Percentiles rank a stretch among this genome's conserved stretches.
Conservation (phyloP, 139 green algal species). For the Astrephomene gubernaculifera region DNA sequence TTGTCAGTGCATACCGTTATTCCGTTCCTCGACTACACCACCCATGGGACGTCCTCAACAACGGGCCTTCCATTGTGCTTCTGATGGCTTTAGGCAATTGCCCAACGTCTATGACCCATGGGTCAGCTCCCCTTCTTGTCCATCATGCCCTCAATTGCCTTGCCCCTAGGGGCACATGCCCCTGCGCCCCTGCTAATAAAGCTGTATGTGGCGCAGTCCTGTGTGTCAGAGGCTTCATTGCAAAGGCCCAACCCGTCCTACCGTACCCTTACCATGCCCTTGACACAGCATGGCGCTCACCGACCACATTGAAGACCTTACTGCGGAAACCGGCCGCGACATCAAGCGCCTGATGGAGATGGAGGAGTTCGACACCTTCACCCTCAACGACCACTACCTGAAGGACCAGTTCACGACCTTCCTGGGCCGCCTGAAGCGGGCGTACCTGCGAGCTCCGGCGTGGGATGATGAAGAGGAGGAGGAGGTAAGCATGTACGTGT, state of each 20-base stretch:
- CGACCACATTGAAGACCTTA: neutral
- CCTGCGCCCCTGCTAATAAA: neutral
- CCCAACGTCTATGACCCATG: too few relatives aligned
- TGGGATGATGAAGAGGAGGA: too few relatives aligned
- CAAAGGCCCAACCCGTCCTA: too few relatives aligned
- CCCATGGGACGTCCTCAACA: too few relatives aligned
- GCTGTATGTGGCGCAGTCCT: neutral
- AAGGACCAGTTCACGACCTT: neutral
- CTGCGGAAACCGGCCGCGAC: neutral
- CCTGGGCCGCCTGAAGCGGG: slow-evolving; percentile 33
- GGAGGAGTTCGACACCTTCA: slow-evolving; percentile 20
- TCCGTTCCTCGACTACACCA: too few relatives aligned
- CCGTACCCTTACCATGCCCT: neutral
- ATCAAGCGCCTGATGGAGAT: neutral
- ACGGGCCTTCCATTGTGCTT: too few relatives aligned
- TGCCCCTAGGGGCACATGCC: too few relatives aligned
- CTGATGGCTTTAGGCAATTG: too few relatives aligned
- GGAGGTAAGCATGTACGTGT: too few relatives aligned
- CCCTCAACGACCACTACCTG: slow-evolving; percentile 34
- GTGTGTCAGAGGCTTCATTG: too few relatives aligned
- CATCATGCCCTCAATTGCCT: too few relatives aligned
- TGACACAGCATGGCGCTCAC: neutral
- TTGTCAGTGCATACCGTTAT: neutral
- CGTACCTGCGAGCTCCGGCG: neutral
- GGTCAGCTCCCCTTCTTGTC: too few relatives aligned